Evolutionary conservation across 2,329 filamentous ascomycete species (phyloP), one percentile per base, ranked within the genome.

Genomic region (Xylariaceae sp.): DNA sequence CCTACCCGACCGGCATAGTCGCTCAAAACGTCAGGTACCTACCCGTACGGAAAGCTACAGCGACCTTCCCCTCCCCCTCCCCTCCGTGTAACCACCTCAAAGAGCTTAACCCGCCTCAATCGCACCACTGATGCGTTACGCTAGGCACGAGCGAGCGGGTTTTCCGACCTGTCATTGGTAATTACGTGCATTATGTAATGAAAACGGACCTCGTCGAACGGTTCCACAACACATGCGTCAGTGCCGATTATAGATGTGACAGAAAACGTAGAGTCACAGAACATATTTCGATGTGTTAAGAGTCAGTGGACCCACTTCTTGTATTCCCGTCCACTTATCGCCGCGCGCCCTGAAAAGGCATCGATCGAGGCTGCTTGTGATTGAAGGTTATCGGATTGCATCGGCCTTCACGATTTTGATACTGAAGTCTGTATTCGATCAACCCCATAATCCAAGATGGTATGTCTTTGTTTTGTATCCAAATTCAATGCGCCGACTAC

Each of bases 391-490:
- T 42, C 9, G 35, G 35, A 18, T 51, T 49, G 52, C 18, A 56
- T 56, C 23, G 50, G 51, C 53, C 6, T 50, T 18, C 6, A 44
- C 35, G 51, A 55, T 42, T 60, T 47, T 44, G 30, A 50, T 10
- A 10, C 37, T 49, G 47, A 56, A 42, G 13, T 15, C 42, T 11
- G 42, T 45, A n/a, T n/a, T 45, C 45, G 50, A 57, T 18, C 44
- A 48, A 56, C 51, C 59, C 23, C 44, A n/a, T 17, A 54, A 11
- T 44, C 3, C 51, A 61, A 42, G 56, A 65, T 65, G 63, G 63
- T 64, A 49, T 62, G 59, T 15, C 30, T 37, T 37, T 42, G 3
- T 3, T 35, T 34, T 11, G 1, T 44, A 10, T 7, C n/a, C 5
- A 4, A 10, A 35, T 17, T 5, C 2, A 15, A 53, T 8, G 11